Evolutionary conservation across 352 stramenopile species (phyloP).

Genomic region (Phytophthora cactorum): DNA sequence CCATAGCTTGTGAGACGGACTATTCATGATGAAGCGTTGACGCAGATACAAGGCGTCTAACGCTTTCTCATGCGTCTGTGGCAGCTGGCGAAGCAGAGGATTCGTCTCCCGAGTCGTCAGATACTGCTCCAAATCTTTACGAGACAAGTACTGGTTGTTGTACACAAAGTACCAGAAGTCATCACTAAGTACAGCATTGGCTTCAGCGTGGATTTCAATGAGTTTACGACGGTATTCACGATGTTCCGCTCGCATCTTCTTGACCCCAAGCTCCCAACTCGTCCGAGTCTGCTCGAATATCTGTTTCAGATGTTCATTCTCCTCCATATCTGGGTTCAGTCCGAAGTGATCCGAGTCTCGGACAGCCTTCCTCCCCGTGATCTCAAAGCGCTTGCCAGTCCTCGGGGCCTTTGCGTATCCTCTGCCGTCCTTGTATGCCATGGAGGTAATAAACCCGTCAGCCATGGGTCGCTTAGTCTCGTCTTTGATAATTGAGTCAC

Average conservation of each 20-base stretch:
- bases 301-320: slow-evolving; percentile 28
- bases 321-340: slow-evolving; percentile 38
- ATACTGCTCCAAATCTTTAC: slow-evolving; percentile 25
- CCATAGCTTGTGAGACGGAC: slow-evolving; percentile 26
- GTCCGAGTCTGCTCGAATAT: slow-evolving; percentile 34
- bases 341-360: slow-evolving; percentile 36
- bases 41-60: no score
- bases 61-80: no score
- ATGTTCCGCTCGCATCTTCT: slow-evolving; percentile 32
- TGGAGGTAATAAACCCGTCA: slow-evolving; percentile 42
- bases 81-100: no score
- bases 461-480: slow-evolving; percentile 29
- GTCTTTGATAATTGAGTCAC: background rate
- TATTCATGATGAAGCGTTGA: no score
- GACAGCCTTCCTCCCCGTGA: slow-evolving; percentile 9
- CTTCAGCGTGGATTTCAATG: slow-evolving; percentile 5
- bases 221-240: slow-evolving; percentile 12
- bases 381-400: slow-evolving; percentile 33
- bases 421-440: slow-evolving; percentile 43
- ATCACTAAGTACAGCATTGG: slow-evolving; percentile 42
- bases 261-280: slow-evolving; percentile 19
- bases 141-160: slow-evolving; percentile 36
- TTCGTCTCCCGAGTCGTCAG: no score
- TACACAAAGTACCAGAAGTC: slow-evolving; percentile 62
- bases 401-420: slow-evolving; percentile 33